A percentile compares a stretch with the other conserved stretches of the same genome.
phyloP scores from a whole-genome alignment of 192 early-diverging fungal genomes.

The Pilobolus umbonatus region DNA sequence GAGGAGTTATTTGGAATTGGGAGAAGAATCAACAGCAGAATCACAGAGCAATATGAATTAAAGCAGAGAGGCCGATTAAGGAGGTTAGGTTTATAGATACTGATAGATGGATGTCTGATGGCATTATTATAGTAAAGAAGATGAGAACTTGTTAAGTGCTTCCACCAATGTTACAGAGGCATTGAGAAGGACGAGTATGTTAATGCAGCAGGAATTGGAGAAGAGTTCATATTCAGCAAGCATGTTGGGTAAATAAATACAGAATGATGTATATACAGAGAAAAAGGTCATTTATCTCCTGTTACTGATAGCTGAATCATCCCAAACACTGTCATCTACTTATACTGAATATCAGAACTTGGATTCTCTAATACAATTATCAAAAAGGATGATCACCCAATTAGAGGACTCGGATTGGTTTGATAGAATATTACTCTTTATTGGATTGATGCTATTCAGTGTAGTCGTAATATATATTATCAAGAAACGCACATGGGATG shows the following conservation, averaged over 20 bases:
- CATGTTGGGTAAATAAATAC: slow-evolving; percentile 42
- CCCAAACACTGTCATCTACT: slow-evolving; percentile 44
- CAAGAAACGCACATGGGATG: slow-evolving; percentile 57
- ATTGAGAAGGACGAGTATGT: slow-evolving; percentile 48
- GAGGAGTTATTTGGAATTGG: slow-evolving; percentile 32
- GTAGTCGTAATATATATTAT: slow-evolving; percentile 60
- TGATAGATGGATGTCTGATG: not conserved
- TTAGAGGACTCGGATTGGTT: slow-evolving; percentile 65
- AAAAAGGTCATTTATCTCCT: not conserved
- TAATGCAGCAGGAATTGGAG: slow-evolving; percentile 66
- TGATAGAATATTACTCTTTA: slow-evolving; percentile 54
- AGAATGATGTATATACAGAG: not conserved
- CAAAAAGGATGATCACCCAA: slow-evolving; percentile 57
- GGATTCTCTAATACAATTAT: slow-evolving; percentile 44
- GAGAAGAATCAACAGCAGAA: slow-evolving; percentile 30
- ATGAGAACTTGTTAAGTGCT: slow-evolving; percentile 43
- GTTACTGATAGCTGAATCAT: slow-evolving; percentile 48
- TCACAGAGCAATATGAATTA: slow-evolving; percentile 36
- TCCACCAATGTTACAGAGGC: slow-evolving; percentile 55
- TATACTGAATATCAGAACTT: slow-evolving; percentile 54
- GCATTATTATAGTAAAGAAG: slow-evolving; percentile 3
- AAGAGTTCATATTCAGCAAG: slow-evolving; percentile 51
- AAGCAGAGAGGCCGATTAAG: slow-evolving; percentile 24
- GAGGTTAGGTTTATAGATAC: slow-evolving; percentile 5
- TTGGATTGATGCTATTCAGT: slow-evolving; percentile 58